Conservation (phyloP, 495 filamentous ascomycete species). For the Pseudotulostoma volvatum region DNA sequence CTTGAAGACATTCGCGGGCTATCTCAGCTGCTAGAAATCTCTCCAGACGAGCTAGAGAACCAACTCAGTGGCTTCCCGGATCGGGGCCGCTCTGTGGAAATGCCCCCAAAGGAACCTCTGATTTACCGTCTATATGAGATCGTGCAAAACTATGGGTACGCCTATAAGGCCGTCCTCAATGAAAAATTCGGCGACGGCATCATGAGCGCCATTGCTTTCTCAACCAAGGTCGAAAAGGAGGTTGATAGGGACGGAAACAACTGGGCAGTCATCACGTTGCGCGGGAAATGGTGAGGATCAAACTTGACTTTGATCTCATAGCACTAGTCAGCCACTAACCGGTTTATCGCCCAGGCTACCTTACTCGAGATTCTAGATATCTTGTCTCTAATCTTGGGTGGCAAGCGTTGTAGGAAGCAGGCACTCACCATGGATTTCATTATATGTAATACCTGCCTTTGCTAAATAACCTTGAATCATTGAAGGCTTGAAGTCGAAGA, state of each 20-base stretch:
- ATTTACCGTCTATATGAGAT: slow-evolving; percentile 94
- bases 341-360: slow-evolving; percentile 35
- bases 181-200: slow-evolving; percentile 99
- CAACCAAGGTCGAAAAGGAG: slow-evolving; percentile 92
- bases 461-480: too few species aligned
- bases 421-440: too few species aligned
- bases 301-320: too few species aligned
- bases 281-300: slow-evolving; percentile 70
- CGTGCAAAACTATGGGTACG: slow-evolving; percentile 95
- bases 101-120: slow-evolving; percentile 87
- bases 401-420: too few species aligned
- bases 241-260: slow-evolving; percentile 61
- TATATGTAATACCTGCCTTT: too few species aligned
- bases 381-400: too few species aligned
- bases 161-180: slow-evolving; percentile 91
- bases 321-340: too few species aligned
- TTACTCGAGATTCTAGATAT: slow-evolving; percentile 46
- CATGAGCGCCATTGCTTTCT: slow-evolving; percentile 93
- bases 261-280: slow-evolving; percentile 82
- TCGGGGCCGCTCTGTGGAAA: slow-evolving; percentile 66
- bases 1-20: slow-evolving; percentile 63
- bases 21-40: slow-evolving; percentile 46
- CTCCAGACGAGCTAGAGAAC: slow-evolving; percentile 35
- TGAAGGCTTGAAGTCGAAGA: too few species aligned
- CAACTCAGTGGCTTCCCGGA: slow-evolving; percentile 65